phyloP scores from a whole-genome alignment of 176 grass and related monocot genomes.

The Hordeum marinum region DNA sequence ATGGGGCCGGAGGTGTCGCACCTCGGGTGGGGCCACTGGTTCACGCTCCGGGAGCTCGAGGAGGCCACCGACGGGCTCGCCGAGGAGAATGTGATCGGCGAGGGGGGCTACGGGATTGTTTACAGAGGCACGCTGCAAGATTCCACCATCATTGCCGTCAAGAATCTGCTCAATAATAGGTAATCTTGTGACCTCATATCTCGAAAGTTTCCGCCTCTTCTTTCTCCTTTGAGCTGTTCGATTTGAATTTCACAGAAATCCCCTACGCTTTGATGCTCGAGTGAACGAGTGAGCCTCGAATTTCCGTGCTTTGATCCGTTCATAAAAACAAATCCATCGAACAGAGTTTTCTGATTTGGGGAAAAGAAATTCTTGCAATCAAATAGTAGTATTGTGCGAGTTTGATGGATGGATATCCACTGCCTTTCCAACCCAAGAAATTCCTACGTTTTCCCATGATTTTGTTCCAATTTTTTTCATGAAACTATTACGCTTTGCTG shows the following conservation, averaged over 20 bases:
- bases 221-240: background rate
- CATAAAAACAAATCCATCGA: background rate
- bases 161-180: slow-evolving; percentile 95
- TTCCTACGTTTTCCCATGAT: background rate
- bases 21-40: slow-evolving; percentile 94
- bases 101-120: slow-evolving; percentile 92
- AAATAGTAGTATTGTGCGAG: background rate
- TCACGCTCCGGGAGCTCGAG: slow-evolving; percentile 88
- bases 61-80: slow-evolving; percentile 66
- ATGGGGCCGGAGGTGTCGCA: slow-evolving; percentile 73
- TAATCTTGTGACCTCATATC: background rate
- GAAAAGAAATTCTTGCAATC: background rate
- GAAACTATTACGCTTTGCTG: background rate
- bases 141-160: slow-evolving; percentile 72
- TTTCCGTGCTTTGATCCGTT: background rate
- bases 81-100: slow-evolving; percentile 94
- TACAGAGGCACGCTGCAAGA: slow-evolving; percentile 64
- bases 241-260: background rate
- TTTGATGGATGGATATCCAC: background rate
- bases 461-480: background rate
- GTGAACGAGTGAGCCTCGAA: background rate
- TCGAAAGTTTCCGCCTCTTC: background rate
- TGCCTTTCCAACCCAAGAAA: background rate
- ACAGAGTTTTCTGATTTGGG: background rate
- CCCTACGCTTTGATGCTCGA: background rate